Evolutionary conservation across 768 basidiomycete species (phyloP), one percentile per base, ranked within the genome.

Genomic region (Pseudohyphozyma bogoriensis): DNA sequence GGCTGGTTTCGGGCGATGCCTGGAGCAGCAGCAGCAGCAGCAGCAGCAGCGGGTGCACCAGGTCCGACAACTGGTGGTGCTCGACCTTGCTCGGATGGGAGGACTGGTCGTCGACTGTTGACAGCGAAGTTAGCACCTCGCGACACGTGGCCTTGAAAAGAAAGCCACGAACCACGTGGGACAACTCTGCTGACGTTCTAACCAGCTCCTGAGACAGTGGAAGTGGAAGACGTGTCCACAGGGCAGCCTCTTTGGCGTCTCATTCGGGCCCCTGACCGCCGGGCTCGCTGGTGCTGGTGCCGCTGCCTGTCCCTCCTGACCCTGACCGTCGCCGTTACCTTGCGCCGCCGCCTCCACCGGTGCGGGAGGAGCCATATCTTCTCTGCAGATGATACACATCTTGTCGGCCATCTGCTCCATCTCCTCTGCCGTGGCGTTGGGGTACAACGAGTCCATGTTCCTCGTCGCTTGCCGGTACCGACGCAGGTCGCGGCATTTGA

Each of bases 201-300:
- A 80, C 95, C 95, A 99, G 26, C 89, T 92, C 42, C 90, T 81
- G 64, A 99, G 80, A 74, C 95, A 99, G 70, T 96, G 84, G 73
- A 96, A 93, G 75, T 99, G 95, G 77, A 99, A 99, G 45, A 95
- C 84, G 73, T 99, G 95, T 1, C 92, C 92, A 75, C 95, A 99
- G 12, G 86, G 89, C 28, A 99, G 78, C 72, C 89, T 92, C 77
- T 99, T 99, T 3, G 93, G 92, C 18, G 91, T 92, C 56, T 88
- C 89, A 70, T 96, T 96, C 29, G 61, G 67, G 24, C 64, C 68
- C 7, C 33, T 39, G 56, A 26, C 31, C 51, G 20, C 32, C 36
- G 20, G 50, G 45, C 24, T 70, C 51, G 62, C 69, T 39, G 57
- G 53, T 45, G 68, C 56, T 12, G 51, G 26, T 22, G 37, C 26